Evolutionary conservation across 306 rosid species (phyloP).

Genomic region (Lathyrus sativus): DNA sequence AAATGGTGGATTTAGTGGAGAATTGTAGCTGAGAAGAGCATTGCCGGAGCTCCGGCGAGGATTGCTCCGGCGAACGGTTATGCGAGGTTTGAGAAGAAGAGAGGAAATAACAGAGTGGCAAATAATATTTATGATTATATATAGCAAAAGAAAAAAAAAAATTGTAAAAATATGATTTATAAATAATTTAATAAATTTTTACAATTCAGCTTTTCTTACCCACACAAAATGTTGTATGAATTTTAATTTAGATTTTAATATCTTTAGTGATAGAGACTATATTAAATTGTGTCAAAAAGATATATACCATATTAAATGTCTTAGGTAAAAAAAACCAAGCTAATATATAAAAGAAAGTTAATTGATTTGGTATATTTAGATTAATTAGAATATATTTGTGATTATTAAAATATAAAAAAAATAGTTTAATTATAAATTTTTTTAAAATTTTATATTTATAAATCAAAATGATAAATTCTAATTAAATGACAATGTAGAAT

Average conservation of each 20-base stretch:
- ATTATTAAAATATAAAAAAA: too few species aligned
- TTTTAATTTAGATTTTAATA: not conserved
- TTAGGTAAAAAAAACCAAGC: too few species aligned
- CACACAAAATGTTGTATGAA: not conserved
- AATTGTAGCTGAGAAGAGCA: not conserved
- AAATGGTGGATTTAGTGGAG: constrained; percentile 10
- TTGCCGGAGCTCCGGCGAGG: constrained; percentile 45
- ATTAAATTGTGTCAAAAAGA: too few species aligned
- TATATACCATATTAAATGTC: too few species aligned
- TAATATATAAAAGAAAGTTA: too few species aligned
- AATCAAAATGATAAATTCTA: too few species aligned
- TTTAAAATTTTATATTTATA: too few species aligned
- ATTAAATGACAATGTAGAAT: too few species aligned
- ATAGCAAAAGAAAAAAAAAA: not conserved
- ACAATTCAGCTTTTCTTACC: not conserved
- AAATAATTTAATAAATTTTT: not conserved
- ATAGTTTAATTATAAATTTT: too few species aligned
- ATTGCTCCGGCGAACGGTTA: constrained; percentile 34
- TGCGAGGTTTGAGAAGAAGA: not conserved
- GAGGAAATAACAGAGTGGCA: not conserved
- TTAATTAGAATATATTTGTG: too few species aligned
- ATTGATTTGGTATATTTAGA: too few species aligned
- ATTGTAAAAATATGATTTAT: not conserved
- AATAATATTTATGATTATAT: not conserved
- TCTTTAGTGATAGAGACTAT: not conserved